phyloP scores from a whole-genome alignment of 1,139 yeast genomes.

The Kazachstania sp. region DNA sequence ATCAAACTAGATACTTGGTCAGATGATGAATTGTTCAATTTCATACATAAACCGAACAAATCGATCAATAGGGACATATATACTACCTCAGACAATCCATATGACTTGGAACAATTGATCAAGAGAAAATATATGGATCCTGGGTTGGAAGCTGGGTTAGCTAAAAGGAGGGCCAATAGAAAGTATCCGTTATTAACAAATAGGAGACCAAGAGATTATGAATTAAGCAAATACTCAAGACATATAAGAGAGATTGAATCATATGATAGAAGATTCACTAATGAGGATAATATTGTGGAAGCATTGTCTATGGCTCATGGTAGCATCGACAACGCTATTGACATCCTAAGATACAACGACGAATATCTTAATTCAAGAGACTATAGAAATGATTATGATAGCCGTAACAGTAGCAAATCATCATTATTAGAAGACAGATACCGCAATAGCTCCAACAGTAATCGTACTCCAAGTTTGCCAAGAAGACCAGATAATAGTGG shows the following conservation, averaged over 20 bases:
- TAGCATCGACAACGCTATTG: conserved; percentile 6
- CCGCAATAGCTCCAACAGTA: not conserved
- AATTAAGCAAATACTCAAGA: conserved; percentile 7
- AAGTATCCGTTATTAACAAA: conserved; percentile 3
- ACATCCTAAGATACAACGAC: conserved; percentile 4
- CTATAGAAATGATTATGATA: not conserved
- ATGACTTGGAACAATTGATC: conserved; percentile 7
- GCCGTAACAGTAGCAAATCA: not conserved
- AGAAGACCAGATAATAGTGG: conserved; percentile 11
- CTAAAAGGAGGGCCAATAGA: not conserved
- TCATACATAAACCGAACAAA: conserved; percentile 2
- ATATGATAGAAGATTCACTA: conserved; percentile 6
- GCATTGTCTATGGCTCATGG: conserved; percentile 9
- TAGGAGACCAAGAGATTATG: conserved; percentile 10
- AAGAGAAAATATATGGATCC: conserved; percentile 8
- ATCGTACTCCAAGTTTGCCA: conserved; percentile 13
- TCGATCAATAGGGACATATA: conserved; percentile 1
- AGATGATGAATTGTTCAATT: conserved; percentile 5
- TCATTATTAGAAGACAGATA: not conserved
- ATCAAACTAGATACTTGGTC: conserved; percentile 10
- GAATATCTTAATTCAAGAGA: not conserved
- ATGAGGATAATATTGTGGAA: conserved; percentile 9
- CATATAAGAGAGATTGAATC: conserved; percentile 9
- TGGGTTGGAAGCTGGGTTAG: not conserved
- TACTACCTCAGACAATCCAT: conserved; percentile 4